phyloP scores from a whole-genome alignment of 352 stramenopile genomes.

The Lagenidium sp. region DNA sequence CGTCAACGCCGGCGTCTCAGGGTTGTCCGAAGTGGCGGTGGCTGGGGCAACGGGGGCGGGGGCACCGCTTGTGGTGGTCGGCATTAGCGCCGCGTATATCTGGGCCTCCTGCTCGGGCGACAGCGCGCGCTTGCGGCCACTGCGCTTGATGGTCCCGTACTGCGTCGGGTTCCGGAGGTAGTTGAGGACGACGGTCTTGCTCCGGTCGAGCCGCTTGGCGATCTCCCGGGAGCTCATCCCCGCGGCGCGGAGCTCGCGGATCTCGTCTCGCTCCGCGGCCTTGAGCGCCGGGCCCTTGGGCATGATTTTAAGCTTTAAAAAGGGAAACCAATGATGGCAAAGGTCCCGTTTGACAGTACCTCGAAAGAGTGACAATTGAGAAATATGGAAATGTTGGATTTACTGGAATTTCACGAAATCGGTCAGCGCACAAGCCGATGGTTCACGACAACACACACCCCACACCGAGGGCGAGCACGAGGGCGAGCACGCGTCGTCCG shows the following conservation, averaged over 20 bases:
- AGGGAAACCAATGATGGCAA: too few species aligned
- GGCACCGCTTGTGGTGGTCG: too few species aligned
- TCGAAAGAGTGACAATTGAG: too few species aligned
- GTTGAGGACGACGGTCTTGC: constrained; percentile 56
- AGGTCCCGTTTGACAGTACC: too few species aligned
- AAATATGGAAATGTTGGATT: too few species aligned
- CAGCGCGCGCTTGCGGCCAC: constrained; percentile 36
- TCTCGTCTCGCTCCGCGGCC: constrained; percentile 30
- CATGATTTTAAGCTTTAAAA: too few species aligned
- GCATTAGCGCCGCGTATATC: constrained; percentile 26
- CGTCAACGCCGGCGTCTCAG: neutral
- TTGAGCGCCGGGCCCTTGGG: constrained; percentile 33
- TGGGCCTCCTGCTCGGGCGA: constrained; percentile 28
- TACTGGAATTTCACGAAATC: too few species aligned
- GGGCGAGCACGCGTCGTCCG: too few species aligned
- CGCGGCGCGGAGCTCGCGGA: constrained; percentile 23
- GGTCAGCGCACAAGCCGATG: too few species aligned
- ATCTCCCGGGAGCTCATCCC: constrained; percentile 40
- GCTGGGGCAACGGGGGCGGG: too few species aligned
- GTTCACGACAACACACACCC: too few species aligned
- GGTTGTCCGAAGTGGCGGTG: neutral
- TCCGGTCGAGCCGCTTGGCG: constrained; percentile 30
- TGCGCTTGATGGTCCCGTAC: constrained; percentile 44
- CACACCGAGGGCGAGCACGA: too few species aligned
- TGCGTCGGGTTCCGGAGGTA: constrained; percentile 30